phyloP scores from a whole-genome alignment of 495 filamentous ascomycete species.

The Schizothecium vesticola region DNA sequence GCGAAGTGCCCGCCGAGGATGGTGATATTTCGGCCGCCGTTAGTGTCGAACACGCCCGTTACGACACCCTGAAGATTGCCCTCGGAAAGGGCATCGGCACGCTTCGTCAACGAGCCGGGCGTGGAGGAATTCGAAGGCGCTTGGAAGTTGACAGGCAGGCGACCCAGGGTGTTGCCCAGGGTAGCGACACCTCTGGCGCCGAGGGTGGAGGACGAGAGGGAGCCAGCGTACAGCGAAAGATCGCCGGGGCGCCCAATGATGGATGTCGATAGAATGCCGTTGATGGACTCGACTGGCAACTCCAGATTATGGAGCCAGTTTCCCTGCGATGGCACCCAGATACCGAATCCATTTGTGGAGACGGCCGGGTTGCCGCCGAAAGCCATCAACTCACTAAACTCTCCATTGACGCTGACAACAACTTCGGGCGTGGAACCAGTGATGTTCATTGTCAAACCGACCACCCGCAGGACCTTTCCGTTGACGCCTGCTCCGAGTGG shows the following conservation, averaged over 20 bases:
- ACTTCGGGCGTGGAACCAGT: conserved; percentile 63
- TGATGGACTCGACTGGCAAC: conserved; percentile 55
- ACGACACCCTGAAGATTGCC: conserved; percentile 56
- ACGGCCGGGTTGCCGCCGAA: conserved; percentile 58
- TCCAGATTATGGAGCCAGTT: conserved; percentile 88
- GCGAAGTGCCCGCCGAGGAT: conserved; percentile 86
- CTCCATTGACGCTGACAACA: conserved; percentile 72
- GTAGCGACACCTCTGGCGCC: conserved; percentile 63
- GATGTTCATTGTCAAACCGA: conserved; percentile 75
- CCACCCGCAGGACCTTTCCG: conserved; percentile 66
- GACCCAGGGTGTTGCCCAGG: conserved; percentile 48
- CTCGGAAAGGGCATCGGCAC: conserved; percentile 42
- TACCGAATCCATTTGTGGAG: conserved; percentile 66
- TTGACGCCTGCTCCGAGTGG: conserved; percentile 83
- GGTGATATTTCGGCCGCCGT: conserved; percentile 68
- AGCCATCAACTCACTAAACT: conserved; percentile 65
- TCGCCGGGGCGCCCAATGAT: conserved; percentile 54
- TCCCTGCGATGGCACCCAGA: conserved; percentile 86
- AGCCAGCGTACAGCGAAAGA: conserved; percentile 69
- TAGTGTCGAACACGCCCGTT: conserved; percentile 69
- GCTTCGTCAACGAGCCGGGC: conserved; percentile 46
- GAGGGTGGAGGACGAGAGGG: conserved; percentile 63
- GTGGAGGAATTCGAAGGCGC: conserved; percentile 27
- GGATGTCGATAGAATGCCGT: conserved; percentile 64
- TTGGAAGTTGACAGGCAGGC: conserved; percentile 60